phyloP scores from a whole-genome alignment of 768 basidiomycete genomes.

The Pulveroboletus sp. region DNA sequence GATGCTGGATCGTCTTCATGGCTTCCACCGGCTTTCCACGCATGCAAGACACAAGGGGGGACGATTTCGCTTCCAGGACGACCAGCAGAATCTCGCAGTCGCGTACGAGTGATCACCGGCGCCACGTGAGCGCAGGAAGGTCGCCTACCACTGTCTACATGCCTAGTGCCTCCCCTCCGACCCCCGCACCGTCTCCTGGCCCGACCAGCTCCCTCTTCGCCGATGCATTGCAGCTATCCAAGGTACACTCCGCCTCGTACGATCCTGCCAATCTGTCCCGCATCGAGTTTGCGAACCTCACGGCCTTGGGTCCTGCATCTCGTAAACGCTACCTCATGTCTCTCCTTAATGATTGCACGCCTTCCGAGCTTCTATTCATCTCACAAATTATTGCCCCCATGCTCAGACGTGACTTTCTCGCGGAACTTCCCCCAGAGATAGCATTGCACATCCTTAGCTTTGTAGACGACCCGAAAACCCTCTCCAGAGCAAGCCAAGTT shows the following conservation, averaged over 20 bases:
- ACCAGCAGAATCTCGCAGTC: constrained; percentile 10
- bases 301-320: constrained; percentile 34
- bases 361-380: constrained; percentile 61
- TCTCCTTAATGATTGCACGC: constrained; percentile 51
- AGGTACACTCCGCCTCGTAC: constrained; percentile 8
- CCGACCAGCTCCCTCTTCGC: constrained; percentile 48
- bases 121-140: constrained; percentile 13
- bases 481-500: constrained; percentile 67
- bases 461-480: constrained; percentile 69
- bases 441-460: constrained; percentile 71
- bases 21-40: constrained; percentile 6
- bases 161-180: constrained; percentile 55
- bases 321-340: constrained; percentile 51
- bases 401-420: constrained; percentile 58
- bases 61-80: constrained; percentile 10
- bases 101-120: constrained; percentile 13
- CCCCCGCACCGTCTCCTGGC: constrained; percentile 58
- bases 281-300: constrained; percentile 31
- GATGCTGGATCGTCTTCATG: constrained; percentile 1
- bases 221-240: constrained; percentile 20
- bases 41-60: constrained; percentile 5
- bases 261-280: constrained; percentile 28
- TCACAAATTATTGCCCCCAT: constrained; percentile 61
- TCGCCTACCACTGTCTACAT: constrained; percentile 41
- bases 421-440: constrained; percentile 65